These are phyloP conservation scores for Plectranthus barbatus DNA, from an alignment of 257 asterid species.

Conservation along the genomic window DNA sequence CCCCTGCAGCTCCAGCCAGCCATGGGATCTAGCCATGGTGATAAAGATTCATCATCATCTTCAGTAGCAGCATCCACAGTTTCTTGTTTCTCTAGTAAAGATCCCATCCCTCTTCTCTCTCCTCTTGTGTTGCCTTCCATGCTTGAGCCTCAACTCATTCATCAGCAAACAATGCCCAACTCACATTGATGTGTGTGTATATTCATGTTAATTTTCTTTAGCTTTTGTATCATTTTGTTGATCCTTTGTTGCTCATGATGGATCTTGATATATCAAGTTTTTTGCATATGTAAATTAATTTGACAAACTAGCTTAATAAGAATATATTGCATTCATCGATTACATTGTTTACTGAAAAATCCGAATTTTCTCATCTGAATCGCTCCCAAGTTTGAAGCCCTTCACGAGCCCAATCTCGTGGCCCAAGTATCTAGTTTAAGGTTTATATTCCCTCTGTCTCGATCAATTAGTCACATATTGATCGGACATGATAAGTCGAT, in stretches of 20 bases:
- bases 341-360: conserved; percentile 32
- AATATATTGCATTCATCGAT: conserved; percentile 60
- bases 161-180: conserved; percentile 13
- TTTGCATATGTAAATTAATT: too few relatives aligned
- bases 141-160: conserved; percentile 28
- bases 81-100: conserved; percentile 32
- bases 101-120: conserved; percentile 52
- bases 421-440: too few relatives aligned
- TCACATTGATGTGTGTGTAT: conserved; percentile 13
- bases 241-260: background rate
- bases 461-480: too few relatives aligned
- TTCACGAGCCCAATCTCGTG: too few relatives aligned
- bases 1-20: conserved; percentile 20
- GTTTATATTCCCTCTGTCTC: too few relatives aligned
- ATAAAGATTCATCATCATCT: conserved; percentile 12
- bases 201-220: background rate
- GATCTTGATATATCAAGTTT: too few relatives aligned
- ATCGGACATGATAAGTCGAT: too few relatives aligned
- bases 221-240: background rate
- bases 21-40: background rate
- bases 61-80: background rate
- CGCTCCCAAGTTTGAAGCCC: too few relatives aligned
- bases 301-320: too few relatives aligned
- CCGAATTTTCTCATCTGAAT: conserved; percentile 22
- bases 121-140: conserved; percentile 49